Evolutionary conservation across 2,329 filamentous ascomycete genomes (phyloP), one percentile per base, ranked within the genome.

Genomic region (Gaeumannomyces tritici): DNA sequence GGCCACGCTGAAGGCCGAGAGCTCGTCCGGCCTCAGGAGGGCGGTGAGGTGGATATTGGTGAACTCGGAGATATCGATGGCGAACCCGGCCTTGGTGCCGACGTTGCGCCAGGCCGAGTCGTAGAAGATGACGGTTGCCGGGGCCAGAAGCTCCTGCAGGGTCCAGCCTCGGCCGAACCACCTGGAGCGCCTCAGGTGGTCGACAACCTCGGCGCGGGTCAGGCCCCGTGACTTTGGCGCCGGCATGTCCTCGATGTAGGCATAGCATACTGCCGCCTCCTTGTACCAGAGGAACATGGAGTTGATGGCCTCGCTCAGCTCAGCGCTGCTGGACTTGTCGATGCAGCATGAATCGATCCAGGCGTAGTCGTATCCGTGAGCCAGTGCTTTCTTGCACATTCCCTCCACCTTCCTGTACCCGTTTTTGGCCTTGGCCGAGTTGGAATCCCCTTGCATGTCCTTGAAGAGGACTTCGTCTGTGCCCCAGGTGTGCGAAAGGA

Each of bases 31-130:
- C 13, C 63, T 64, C 4, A 60, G 21, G 1, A 72, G 67, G 3
- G 68, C 61, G 18, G 57, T 51, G 0, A 28, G 28, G 2, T 65
- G 61, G 29, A 75, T 70, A 7, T 65, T 61, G 3, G 71, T 69
- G 33, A 69, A 63, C 1, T 51, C 11, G 1, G 62, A 59, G 21
- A 73, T 63, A 6, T 56, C 11, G 1, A 56, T n/a, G 2, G 58
- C 55, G 7, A 72, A 55, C 33, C 12, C 15, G 33, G 11, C 4
- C 12, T 35, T 35, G 18, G 42, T 21, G 0, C 72, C 73, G 2
- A 73, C 62, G 1, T 47, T 59, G 0, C 31, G n/a, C 74, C 73
- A 76, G 2, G 59, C 57, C 0, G 21, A 11, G 35, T 70, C 65
- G 64, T 68, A 62, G 27, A 62, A 62, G 21, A 11, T 4, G 11